A percentile compares a stretch with the other conserved stretches of the same genome.
Conservation (phyloP, 441 rosid genomes). For the Syzygium malaccense region DNA sequence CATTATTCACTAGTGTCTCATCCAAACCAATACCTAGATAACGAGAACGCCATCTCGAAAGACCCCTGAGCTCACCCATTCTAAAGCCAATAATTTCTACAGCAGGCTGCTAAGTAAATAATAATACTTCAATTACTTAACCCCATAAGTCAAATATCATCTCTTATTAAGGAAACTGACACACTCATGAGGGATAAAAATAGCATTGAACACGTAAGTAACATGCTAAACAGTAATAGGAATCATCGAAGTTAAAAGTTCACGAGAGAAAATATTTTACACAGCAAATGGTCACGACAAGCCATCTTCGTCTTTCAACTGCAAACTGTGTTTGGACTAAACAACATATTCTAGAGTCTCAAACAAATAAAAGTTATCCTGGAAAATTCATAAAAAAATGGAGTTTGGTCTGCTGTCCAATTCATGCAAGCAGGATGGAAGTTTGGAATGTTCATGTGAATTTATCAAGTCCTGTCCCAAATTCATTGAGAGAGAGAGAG, state of each 20-base stretch:
- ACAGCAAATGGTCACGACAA: background rate
- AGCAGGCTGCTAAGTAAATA: constrained; percentile 68
- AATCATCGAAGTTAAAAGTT: background rate
- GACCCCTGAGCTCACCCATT: constrained; percentile 41
- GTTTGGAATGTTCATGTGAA: background rate
- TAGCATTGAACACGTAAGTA: background rate
- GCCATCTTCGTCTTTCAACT: background rate
- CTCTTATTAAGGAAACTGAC: no score
- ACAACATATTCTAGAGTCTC: background rate
- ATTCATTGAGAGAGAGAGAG: background rate
- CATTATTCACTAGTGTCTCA: constrained; percentile 58
- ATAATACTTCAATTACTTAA: constrained; percentile 17
- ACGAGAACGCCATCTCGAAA: constrained; percentile 91
- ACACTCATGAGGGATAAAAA: no score
- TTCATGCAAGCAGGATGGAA: background rate
- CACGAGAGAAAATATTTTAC: background rate
- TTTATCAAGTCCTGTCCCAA: background rate
- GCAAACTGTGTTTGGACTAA: background rate
- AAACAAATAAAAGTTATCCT: background rate
- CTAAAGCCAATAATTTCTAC: constrained; percentile 65
- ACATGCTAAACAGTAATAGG: background rate
- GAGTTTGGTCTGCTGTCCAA: background rate
- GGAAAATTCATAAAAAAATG: background rate
- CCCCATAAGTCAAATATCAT: no score
- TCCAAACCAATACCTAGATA: constrained; percentile 80